These are phyloP conservation scores for Mortierella sp. DNA, from an alignment of 371 early-diverging fungal genomes.

Conservation along the genomic window DNA sequence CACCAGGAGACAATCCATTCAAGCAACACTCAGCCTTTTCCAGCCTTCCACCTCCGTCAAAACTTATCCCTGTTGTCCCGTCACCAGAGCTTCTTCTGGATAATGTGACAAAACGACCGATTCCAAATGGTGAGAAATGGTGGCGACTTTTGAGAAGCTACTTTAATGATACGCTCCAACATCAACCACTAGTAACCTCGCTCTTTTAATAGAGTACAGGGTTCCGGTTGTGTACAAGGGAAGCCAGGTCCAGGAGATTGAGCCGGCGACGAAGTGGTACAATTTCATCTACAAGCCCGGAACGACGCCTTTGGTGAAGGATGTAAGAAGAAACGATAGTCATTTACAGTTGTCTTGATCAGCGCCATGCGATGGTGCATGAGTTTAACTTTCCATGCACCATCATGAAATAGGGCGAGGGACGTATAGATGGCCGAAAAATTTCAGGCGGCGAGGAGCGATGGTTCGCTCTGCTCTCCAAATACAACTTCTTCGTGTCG, in stretches of 20 bases:
- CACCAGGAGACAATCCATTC: too few species aligned
- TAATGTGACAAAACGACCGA: too few species aligned
- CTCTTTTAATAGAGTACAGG: constrained; percentile 18
- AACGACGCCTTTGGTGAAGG: constrained; percentile 28
- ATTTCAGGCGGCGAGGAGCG: constrained; percentile 7
- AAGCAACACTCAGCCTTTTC: too few species aligned
- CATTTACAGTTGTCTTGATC: constrained; percentile 1
- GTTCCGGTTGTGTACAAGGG: constrained; percentile 19
- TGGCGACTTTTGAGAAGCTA: too few species aligned
- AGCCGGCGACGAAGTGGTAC: constrained; percentile 24
- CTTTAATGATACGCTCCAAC: too few species aligned
- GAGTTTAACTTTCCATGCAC: constrained; percentile 9
- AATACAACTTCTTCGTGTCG: constrained; percentile 15
- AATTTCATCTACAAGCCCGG: constrained; percentile 21
- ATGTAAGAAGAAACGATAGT: constrained; percentile 11
- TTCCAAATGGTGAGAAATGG: too few species aligned
- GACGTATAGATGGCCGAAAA: constrained; percentile 6
- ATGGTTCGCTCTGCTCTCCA: constrained; percentile 14
- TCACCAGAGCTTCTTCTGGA: too few species aligned
- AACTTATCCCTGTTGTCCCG: too few species aligned
- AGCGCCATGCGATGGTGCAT: neutral
- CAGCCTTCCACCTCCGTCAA: too few species aligned
- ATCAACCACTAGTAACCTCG: constrained; percentile 2
- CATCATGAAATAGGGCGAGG: constrained; percentile 6
- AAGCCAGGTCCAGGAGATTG: constrained; percentile 18